These are phyloP conservation scores for Sugiyamaella novakii DNA, from an alignment of 1,139 yeast species.

Conservation along the genomic window DNA sequence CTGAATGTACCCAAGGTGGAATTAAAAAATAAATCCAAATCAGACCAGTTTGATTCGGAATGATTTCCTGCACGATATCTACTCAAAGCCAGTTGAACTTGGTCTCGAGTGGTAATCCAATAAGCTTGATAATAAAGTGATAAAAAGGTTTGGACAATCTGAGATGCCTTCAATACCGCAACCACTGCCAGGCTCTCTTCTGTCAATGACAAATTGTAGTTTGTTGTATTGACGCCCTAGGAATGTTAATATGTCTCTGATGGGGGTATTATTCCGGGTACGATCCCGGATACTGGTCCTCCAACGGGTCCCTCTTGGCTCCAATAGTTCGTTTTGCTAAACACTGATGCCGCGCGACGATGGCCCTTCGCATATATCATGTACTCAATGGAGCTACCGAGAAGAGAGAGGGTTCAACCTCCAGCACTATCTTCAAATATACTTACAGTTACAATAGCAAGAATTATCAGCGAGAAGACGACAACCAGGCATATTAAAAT, in stretches of 20 bases:
- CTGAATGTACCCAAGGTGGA: constrained; percentile 45
- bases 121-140: constrained; percentile 68
- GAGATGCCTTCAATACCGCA: constrained; percentile 79
- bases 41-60: constrained; percentile 51
- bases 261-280: not conserved
- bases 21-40: constrained; percentile 56
- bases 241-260: constrained; percentile 4
- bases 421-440: constrained; percentile 19
- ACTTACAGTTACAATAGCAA: constrained; percentile 67
- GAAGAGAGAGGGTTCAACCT: not conserved
- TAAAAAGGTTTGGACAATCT: constrained; percentile 67
- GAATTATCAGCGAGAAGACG: constrained; percentile 67
- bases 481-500: constrained; percentile 78
- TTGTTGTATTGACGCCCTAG: constrained; percentile 70
- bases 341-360: constrained; percentile 8
- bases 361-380: not conserved
- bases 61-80: constrained; percentile 74
- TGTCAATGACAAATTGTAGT: constrained; percentile 61
- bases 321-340: no score
- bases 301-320: no score
- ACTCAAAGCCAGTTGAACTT: constrained; percentile 61
- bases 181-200: constrained; percentile 74
- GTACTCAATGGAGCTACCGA: no score
- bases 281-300: not conserved
- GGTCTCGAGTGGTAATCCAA: constrained; percentile 65